Evolutionary conservation across 208 protist genomes (phyloP).

Genomic region (Leishmania martiniquensis): DNA sequence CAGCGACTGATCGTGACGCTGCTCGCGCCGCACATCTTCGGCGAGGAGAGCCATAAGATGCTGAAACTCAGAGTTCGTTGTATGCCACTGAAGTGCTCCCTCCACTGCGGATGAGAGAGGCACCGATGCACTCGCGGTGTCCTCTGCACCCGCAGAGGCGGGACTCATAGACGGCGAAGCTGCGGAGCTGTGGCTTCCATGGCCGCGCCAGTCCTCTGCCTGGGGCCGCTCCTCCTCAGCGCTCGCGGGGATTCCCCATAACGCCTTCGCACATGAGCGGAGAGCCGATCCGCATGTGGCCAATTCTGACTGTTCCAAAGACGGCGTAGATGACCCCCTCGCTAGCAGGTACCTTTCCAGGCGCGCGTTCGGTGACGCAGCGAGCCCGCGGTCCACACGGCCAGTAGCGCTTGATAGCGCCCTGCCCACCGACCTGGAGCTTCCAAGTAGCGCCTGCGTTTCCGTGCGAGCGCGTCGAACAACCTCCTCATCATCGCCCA

Average conservation of each 20-base stretch:
- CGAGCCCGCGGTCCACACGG: background rate
- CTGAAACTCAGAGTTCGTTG: slow-evolving; percentile 40
- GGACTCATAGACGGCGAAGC: background rate
- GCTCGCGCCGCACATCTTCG: slow-evolving; percentile 37
- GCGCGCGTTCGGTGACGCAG: slow-evolving; percentile 2
- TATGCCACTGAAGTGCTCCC: slow-evolving; percentile 13
- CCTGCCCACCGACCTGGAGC: background rate
- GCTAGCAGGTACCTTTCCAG: slow-evolving; percentile 25
- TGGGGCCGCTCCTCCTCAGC: background rate
- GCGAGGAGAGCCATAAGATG: slow-evolving; percentile 55
- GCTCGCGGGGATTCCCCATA: background rate
- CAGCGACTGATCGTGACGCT: background rate
- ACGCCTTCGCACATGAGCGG: background rate
- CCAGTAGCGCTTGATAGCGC: background rate
- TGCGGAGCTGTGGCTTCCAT: background rate
- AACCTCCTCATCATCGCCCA: slow-evolving; percentile 33
- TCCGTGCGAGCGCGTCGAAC: slow-evolving; percentile 26
- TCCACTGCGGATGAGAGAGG: background rate
- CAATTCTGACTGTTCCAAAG: background rate
- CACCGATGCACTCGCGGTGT: background rate
- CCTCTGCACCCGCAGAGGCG: background rate
- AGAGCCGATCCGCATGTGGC: background rate
- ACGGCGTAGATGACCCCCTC: slow-evolving; percentile 6
- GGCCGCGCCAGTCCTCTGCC: background rate
- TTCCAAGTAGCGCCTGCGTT: slow-evolving; percentile 21